Evolutionary conservation across 2,329 filamentous ascomycete genomes (phyloP).

Genomic region (Trichoderma guizhouense): DNA sequence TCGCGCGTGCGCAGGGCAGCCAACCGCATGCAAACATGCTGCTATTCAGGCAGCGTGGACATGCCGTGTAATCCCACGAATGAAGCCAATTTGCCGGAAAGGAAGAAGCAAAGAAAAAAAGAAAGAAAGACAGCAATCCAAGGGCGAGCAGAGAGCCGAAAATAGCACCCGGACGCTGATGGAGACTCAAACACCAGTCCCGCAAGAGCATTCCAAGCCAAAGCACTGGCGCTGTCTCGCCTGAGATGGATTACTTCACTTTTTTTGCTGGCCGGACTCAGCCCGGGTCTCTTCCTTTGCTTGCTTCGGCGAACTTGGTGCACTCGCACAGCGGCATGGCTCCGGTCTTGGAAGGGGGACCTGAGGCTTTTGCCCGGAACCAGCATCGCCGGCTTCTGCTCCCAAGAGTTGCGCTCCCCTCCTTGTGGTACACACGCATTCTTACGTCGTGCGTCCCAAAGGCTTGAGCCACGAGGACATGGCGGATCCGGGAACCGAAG

Average conservation of each 20-base stretch:
- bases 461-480: not conserved
- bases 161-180: not conserved
- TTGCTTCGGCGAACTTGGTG: slow-evolving; percentile 7
- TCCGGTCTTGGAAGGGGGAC: slow-evolving; percentile 6
- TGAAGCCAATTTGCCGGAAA: not conserved
- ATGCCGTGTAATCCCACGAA: not conserved
- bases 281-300: not conserved
- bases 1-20: slow-evolving; percentile 6
- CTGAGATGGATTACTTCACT: not conserved
- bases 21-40: not conserved
- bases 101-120: not conserved
- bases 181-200: not conserved
- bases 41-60: not conserved
- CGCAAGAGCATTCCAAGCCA: slow-evolving; percentile 9
- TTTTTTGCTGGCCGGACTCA: not conserved
- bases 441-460: not conserved
- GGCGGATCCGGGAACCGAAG: slow-evolving; percentile 13
- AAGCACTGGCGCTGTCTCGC: slow-evolving; percentile 9
- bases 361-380: slow-evolving; percentile 3
- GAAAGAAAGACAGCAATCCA: not conserved
- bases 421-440: not conserved
- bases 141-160: not conserved
- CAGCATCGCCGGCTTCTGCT: slow-evolving; percentile 14
- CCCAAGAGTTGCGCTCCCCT: not conserved
- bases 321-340: not conserved